These are phyloP conservation scores for Boletus tomentosulus DNA, from an alignment of 768 basidiomycete genomes.

Conservation along the genomic window DNA sequence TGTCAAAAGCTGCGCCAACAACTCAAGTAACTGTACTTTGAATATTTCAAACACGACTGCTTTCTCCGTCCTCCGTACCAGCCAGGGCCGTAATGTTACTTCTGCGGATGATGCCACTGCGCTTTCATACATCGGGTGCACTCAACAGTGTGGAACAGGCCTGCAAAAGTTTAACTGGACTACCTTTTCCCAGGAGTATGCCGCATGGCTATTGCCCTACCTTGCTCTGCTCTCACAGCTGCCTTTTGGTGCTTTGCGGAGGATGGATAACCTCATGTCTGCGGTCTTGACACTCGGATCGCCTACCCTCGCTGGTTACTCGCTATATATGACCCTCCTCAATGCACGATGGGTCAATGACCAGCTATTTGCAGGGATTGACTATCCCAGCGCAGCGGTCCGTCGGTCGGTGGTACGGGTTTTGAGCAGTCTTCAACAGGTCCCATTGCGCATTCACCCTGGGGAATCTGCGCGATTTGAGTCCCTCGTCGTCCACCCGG, in stretches of 20 bases:
- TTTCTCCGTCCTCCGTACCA: no score
- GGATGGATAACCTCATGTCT: slow-evolving; percentile 40
- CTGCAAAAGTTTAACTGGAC: slow-evolving; percentile 20
- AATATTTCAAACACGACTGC: neutral
- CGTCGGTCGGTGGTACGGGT: slow-evolving; percentile 23
- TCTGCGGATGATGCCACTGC: slow-evolving; percentile 1
- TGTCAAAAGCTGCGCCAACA: neutral
- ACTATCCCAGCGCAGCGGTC: slow-evolving; percentile 16
- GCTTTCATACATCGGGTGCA: slow-evolving; percentile 8
- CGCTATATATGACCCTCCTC: slow-evolving; percentile 7
- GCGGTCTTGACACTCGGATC: slow-evolving; percentile 43
- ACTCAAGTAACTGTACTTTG: slow-evolving; percentile 1
- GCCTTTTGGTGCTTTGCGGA: slow-evolving; percentile 42
- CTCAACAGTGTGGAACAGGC: slow-evolving; percentile 4
- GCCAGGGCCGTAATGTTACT: neutral
- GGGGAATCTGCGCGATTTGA: slow-evolving; percentile 1
- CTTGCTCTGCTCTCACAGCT: slow-evolving; percentile 46
- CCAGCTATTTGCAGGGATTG: slow-evolving; percentile 28
- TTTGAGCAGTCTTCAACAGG: slow-evolving; percentile 38
- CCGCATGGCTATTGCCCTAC: slow-evolving; percentile 46
- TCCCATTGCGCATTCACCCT: slow-evolving; percentile 20
- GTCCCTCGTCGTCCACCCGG: slow-evolving; percentile 39
- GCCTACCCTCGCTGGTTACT: slow-evolving; percentile 43
- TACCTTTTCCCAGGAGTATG: slow-evolving; percentile 33
- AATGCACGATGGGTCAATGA: slow-evolving; percentile 17